Evolutionary conservation across 176 grass and related monocot species (phyloP).

Genomic region (Oryza meridionalis): DNA sequence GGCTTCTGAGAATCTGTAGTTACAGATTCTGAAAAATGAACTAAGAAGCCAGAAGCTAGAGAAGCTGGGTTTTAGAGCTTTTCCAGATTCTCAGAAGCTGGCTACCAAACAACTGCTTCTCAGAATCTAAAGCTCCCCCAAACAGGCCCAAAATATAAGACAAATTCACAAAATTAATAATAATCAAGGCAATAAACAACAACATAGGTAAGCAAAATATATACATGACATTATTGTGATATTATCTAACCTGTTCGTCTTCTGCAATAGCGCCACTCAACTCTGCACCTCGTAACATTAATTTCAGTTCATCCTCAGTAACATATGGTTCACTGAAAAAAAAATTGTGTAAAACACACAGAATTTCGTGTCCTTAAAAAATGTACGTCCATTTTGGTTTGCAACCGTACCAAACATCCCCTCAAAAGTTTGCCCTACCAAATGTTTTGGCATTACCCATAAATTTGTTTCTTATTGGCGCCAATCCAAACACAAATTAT

Average conservation of each 20-base stretch:
- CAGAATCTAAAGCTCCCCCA: too few relatives aligned
- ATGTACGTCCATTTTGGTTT: not conserved
- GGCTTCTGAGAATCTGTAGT: too few relatives aligned
- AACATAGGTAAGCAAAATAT: not conserved
- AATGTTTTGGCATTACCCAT: too few relatives aligned
- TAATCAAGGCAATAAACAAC: not conserved
- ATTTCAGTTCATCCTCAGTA: conserved; percentile 97
- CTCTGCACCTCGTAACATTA: conserved; percentile 95
- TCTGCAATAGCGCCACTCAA: conserved; percentile 97
- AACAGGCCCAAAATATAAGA: conserved; percentile 5
- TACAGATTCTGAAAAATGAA: too few relatives aligned
- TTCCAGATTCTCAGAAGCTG: too few relatives aligned
- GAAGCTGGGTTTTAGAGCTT: too few relatives aligned
- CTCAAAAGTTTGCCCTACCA: too few relatives aligned
- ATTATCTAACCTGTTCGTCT: conserved; percentile 84
- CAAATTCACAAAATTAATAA: conserved; percentile 9
- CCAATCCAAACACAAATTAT: too few relatives aligned
- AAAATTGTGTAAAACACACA: conserved; percentile 20
- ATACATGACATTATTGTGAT: conserved; percentile 17
- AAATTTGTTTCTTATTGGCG: too few relatives aligned
- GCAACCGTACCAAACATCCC: too few relatives aligned
- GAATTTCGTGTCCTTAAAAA: conserved; percentile 11
- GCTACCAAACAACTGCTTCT: too few relatives aligned
- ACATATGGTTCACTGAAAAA: conserved; percentile 92
- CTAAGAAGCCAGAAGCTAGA: too few relatives aligned